These are phyloP conservation scores for Auricularia sp. DNA, from an alignment of 768 basidiomycete genomes.

Conservation along the genomic window DNA sequence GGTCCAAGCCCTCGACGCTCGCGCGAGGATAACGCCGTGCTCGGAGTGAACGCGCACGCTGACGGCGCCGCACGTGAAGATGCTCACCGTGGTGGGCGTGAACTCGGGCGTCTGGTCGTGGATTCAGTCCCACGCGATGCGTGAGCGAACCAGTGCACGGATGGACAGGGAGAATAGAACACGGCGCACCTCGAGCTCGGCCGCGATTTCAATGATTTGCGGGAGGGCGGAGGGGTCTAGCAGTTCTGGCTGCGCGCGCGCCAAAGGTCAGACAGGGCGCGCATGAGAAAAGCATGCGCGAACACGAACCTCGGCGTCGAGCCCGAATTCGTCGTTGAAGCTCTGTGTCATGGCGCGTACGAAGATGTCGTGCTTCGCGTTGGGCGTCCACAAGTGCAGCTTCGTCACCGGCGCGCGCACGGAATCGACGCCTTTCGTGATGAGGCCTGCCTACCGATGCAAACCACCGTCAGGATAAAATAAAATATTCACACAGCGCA, in stretches of 20 bases:
- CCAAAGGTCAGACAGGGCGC: not conserved
- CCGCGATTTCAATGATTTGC: no score
- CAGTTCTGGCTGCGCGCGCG: slow-evolving; percentile 18
- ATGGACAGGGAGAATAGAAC: slow-evolving; percentile 18
- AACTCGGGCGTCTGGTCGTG: slow-evolving; percentile 91
- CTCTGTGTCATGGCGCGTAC: slow-evolving; percentile 53
- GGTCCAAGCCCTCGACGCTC: not conserved
- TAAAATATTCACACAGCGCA: not conserved
- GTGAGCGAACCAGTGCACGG: slow-evolving; percentile 7
- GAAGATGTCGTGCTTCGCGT: slow-evolving; percentile 60
- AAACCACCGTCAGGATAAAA: not conserved
- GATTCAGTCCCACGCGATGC: slow-evolving; percentile 66
- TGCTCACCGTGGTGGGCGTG: no score
- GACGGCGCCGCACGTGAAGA: no score
- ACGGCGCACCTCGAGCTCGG: no score
- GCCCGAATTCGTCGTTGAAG: slow-evolving; percentile 51
- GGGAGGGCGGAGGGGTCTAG: no score
- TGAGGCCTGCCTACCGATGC: slow-evolving; percentile 54
- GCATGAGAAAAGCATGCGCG: not conserved
- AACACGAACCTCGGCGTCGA: slow-evolving; percentile 24
- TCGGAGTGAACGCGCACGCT: slow-evolving; percentile 43
- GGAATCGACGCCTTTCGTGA: slow-evolving; percentile 78
- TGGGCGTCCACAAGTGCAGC: slow-evolving; percentile 42
- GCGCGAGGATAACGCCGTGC: slow-evolving; percentile 47
- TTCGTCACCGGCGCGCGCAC: slow-evolving; percentile 91